Base-by-base conservation (phyloP, 768 basidiomycete genomes). In the Dendrothele bispora region DNA sequence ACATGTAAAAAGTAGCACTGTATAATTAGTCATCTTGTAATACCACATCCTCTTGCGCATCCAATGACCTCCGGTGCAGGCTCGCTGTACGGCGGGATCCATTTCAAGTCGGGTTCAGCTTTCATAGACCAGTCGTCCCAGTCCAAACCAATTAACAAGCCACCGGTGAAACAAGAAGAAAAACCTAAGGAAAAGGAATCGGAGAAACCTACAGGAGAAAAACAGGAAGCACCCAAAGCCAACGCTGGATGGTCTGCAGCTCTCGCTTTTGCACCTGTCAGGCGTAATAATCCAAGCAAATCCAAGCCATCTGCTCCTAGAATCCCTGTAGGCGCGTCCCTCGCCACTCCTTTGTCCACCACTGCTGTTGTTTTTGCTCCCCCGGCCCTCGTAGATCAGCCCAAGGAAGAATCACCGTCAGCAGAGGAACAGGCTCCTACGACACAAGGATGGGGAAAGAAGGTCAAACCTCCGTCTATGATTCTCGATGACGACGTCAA, bases 391-490 rank as follows among this genome's bases (percentile, higher is more conserved):
- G 69, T 83, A 29, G 70, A 78, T 30, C 55, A 17, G 8, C 37
- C 22, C 14, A 46, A 46, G 21, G 17, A 24, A 8, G 27, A 39
- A 26, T 34, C 25, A 21, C 30, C 24, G 2, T 21, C 63, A 6
- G 51, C 66, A 4, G 53, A 65, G 14, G 48, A 64, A 18, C 50
- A 58, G 30, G 47, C 65, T 7, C 58, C 63, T 40, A 58, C 67
- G 3, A 42, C 69, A n/a, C 79, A 83, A 53, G 83, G 84, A 55
- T 91, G 91, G 91, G 87, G 87, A 35, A 88, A 86, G 68, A 91
- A 91, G 62, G 84, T 92, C 60, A 91, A 91, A 57, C 91, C 91
- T 14, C 91, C 91, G 3, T 88, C 88, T 1, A 92, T 94, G 89
- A 74, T 92, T 18, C 78, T 94, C 8, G 91, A 93, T 51, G 91